Conservation (phyloP, 306 rosid genomes). For the Canavalia ensiformis region DNA sequence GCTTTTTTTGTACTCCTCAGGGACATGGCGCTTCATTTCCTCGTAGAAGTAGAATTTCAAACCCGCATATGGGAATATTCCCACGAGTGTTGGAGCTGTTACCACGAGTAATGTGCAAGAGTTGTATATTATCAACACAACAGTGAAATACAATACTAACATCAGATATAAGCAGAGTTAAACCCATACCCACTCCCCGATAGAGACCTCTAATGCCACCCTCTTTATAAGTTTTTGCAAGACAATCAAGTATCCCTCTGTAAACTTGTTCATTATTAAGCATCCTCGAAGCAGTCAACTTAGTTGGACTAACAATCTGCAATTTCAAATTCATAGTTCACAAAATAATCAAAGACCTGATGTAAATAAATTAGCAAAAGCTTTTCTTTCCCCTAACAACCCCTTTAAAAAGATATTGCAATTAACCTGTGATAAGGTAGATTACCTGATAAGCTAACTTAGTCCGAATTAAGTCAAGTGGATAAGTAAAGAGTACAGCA, state of each 20-base stretch:
- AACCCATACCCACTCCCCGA: constrained; percentile 86
- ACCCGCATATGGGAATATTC: constrained; percentile 98
- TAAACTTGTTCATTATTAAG: constrained; percentile 63
- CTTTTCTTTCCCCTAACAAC: background rate
- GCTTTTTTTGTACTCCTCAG: constrained; percentile 75
- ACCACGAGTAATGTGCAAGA: constrained; percentile 45
- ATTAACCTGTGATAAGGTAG: background rate
- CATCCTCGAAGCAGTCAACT: constrained; percentile 56
- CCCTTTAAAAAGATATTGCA: background rate
- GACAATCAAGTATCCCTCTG: constrained; percentile 86
- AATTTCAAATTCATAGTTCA: constrained; percentile 40
- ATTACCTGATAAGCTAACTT: constrained; percentile 95
- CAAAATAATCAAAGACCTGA: background rate
- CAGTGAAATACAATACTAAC: constrained; percentile 45
- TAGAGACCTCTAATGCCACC: constrained; percentile 91
- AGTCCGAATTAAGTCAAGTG: constrained; percentile 90
- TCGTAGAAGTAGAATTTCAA: constrained; percentile 94
- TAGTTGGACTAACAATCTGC: constrained; percentile 80
- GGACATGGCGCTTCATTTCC: constrained; percentile 93
- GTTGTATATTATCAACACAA: constrained; percentile 43
- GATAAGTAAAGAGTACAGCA: constrained; percentile 89
- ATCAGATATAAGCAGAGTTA: constrained; percentile 43
- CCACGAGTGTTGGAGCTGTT: constrained; percentile 93
- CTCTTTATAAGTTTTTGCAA: constrained; percentile 75
- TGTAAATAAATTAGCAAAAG: background rate